A percentile compares a stretch with the other conserved stretches of the same genome.
Evolutionary conservation across 257 asterid genomes (phyloP).

Genomic region (Echites panduratus): DNA sequence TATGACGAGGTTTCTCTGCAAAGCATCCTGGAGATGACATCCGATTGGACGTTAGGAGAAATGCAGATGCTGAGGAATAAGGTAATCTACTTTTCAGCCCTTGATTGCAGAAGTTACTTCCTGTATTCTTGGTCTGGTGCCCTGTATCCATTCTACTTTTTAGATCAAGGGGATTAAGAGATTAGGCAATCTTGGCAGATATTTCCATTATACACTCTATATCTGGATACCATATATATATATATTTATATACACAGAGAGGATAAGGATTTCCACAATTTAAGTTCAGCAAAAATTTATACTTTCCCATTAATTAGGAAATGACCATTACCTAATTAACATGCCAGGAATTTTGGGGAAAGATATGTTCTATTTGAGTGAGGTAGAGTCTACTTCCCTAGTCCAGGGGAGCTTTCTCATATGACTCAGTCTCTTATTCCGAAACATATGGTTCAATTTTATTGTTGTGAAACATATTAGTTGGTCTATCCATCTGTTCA

Average conservation of each 20-base stretch:
- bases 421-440: not conserved
- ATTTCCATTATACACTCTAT: not conserved
- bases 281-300: not conserved
- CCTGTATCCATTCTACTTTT: not conserved
- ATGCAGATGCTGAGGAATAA: conserved; percentile 83
- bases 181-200: not conserved
- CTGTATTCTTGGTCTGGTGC: not conserved
- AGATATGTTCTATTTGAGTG: not conserved
- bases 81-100: conserved; percentile 32
- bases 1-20: conserved; percentile 82
- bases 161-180: not conserved
- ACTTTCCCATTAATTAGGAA: not conserved
- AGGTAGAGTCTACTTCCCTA: not conserved
- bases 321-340: not conserved
- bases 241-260: not conserved
- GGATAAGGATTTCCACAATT: not conserved
- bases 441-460: not conserved
- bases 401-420: not conserved
- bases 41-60: conserved; percentile 88
- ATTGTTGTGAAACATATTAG: not conserved
- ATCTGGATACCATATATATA: not conserved
- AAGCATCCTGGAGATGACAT: conserved; percentile 71
- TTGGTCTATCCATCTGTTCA: not conserved
- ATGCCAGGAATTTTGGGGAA: not conserved
- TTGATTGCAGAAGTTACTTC: not conserved